Percentiles rank a stretch among this genome's conserved stretches.
phyloP scores from a whole-genome alignment of 2,329 filamentous ascomycete genomes.

The Lasiodiplodia sp. region DNA sequence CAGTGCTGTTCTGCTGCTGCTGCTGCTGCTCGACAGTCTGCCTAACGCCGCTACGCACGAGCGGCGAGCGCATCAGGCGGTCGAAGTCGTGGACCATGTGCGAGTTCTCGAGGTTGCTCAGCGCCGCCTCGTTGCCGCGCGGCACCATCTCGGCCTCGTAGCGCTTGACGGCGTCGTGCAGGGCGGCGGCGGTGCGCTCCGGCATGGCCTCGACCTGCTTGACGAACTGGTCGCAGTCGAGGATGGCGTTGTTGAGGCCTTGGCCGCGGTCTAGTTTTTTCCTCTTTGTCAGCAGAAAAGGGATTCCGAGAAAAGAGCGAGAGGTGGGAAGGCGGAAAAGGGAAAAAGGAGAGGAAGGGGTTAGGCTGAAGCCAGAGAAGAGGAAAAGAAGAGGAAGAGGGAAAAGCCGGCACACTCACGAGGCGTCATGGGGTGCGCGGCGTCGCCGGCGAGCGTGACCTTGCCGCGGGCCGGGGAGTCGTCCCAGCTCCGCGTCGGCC shows the following conservation, averaged over 20 bases:
- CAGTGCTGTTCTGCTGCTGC: too few species aligned
- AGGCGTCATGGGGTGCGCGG: slow-evolving; percentile 52
- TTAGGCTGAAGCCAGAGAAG: background rate
- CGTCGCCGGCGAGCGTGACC: slow-evolving; percentile 50
- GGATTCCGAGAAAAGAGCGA: too few species aligned
- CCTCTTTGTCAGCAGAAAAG: background rate
- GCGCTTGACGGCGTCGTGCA: slow-evolving; percentile 32
- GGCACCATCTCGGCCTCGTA: slow-evolving; percentile 53
- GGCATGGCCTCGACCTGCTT: slow-evolving; percentile 34
- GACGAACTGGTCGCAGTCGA: slow-evolving; percentile 52
- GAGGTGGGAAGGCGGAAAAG: too few species aligned
- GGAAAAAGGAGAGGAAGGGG: too few species aligned
- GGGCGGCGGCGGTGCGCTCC: background rate
- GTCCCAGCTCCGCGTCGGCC: slow-evolving; percentile 45
- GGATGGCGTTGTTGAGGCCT: slow-evolving; percentile 57
- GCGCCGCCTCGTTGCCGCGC: slow-evolving; percentile 43
- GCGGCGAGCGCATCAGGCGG: slow-evolving; percentile 42
- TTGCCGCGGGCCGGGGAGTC: slow-evolving; percentile 39
- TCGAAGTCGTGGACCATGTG: slow-evolving; percentile 47
- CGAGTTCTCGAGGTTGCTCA: slow-evolving; percentile 44
- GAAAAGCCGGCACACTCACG: slow-evolving; percentile 27
- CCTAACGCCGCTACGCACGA: slow-evolving; percentile 44
- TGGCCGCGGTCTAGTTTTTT: slow-evolving; percentile 50
- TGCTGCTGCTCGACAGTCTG: background rate
- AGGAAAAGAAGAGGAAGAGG: background rate